A percentile compares a stretch with the other conserved stretches of the same genome.
These are phyloP conservation scores for thale cress (Arabidopsis thaliana) DNA, from an alignment of 345 rosid species.

Conservation along the genomic window TAIR10.1 NC_003070.9:19862001-19862500, in stretches of 20 bases:
- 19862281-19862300: constrained; percentile 44
- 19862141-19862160: not conserved
- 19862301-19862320: constrained; percentile 39
- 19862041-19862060: too few species aligned
- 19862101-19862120: not conserved
- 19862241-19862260: not conserved
- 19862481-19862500: not conserved
- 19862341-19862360: constrained; percentile 31
- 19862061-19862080: not conserved
- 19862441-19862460: not conserved
- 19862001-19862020: too few species aligned
- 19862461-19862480: not conserved
- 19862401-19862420: constrained; percentile 4
- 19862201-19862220: constrained; percentile 19
- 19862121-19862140: not conserved
- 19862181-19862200: constrained; percentile 9
- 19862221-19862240: not conserved
- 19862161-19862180: not conserved
- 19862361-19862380: not conserved
- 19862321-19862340: constrained; percentile 43
- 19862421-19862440: not conserved
- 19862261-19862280: constrained; percentile 38
- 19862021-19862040: too few species aligned
- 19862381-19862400: constrained; percentile 14
- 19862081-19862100: not conserved